These are phyloP conservation scores for Nothomitra cinnamomea DNA, from an alignment of 2,329 filamentous ascomycete species.

Conservation along the genomic window DNA sequence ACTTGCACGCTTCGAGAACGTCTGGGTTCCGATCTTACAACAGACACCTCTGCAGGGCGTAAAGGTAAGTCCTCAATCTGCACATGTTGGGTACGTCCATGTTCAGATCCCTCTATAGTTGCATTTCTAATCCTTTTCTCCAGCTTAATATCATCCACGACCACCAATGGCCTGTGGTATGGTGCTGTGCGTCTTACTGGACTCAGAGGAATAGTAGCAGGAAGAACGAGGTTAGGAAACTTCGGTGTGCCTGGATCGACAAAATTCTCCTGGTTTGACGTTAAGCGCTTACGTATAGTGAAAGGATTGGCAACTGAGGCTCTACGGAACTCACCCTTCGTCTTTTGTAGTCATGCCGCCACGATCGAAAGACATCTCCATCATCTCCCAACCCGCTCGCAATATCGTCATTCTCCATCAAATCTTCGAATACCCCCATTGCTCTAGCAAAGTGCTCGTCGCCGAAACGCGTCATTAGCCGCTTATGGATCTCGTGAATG, in stretches of 20 bases:
- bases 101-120: too few relatives aligned
- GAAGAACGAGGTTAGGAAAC: slow-evolving; percentile 2
- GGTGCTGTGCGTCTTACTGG: background rate
- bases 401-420: slow-evolving; percentile 13
- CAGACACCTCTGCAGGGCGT: background rate
- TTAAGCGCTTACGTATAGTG: background rate
- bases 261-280: slow-evolving; percentile 1
- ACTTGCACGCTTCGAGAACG: too few relatives aligned
- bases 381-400: slow-evolving; percentile 14
- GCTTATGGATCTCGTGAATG: slow-evolving; percentile 15
- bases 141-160: background rate
- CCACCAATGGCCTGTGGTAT: background rate
- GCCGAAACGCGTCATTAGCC: slow-evolving; percentile 13
- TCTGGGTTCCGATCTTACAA: background rate
- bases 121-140: too few relatives aligned
- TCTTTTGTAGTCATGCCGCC: slow-evolving; percentile 15
- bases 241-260: slow-evolving; percentile 3
- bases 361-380: slow-evolving; percentile 15
- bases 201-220: background rate
- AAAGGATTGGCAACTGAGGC: background rate
- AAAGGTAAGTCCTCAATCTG: background rate
- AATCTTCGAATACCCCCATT: slow-evolving; percentile 14
- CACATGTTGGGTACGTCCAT: background rate
- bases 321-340: slow-evolving; percentile 12
- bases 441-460: slow-evolving; percentile 11